A percentile compares a stretch with the other conserved stretches of the same genome.
phyloP scores from a whole-genome alignment of 257 asterid genomes.

The Rauvolfia tetraphylla region DNA sequence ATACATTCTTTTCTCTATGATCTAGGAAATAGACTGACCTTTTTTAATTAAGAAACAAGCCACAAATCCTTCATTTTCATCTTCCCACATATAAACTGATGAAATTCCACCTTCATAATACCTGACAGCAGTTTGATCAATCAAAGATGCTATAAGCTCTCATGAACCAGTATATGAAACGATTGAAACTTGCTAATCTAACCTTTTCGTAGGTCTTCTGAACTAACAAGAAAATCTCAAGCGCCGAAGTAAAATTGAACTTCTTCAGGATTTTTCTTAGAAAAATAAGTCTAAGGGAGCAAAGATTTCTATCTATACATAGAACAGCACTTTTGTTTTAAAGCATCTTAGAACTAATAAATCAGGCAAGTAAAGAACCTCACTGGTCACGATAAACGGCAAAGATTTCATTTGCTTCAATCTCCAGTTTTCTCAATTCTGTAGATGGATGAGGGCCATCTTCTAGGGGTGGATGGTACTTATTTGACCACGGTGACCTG shows the following conservation, averaged over 20 bases:
- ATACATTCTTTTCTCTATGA: conserved; percentile 8
- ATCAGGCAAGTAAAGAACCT: conserved; percentile 83
- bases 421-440: conserved; percentile 88
- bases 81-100: conserved; percentile 94
- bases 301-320: background rate
- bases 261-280: background rate
- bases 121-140: conserved; percentile 59
- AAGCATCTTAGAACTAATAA: conserved; percentile 25
- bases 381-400: conserved; percentile 99
- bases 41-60: conserved; percentile 94
- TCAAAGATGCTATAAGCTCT: conserved; percentile 29
- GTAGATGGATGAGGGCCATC: conserved; percentile 83
- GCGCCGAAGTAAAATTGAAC: background rate
- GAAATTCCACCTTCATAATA: conserved; percentile 98
- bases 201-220: background rate
- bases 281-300: background rate
- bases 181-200: background rate
- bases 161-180: background rate
- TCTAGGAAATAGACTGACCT: conserved; percentile 39
- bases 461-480: conserved; percentile 75
- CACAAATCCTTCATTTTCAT: conserved; percentile 76
- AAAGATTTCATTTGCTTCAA: conserved; percentile 94
- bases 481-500: conserved; percentile 98
- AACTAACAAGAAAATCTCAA: background rate
- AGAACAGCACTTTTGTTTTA: background rate